These are phyloP conservation scores for Talinum fruticosum DNA, from an alignment of 148 eudicot species.

Conservation along the genomic window DNA sequence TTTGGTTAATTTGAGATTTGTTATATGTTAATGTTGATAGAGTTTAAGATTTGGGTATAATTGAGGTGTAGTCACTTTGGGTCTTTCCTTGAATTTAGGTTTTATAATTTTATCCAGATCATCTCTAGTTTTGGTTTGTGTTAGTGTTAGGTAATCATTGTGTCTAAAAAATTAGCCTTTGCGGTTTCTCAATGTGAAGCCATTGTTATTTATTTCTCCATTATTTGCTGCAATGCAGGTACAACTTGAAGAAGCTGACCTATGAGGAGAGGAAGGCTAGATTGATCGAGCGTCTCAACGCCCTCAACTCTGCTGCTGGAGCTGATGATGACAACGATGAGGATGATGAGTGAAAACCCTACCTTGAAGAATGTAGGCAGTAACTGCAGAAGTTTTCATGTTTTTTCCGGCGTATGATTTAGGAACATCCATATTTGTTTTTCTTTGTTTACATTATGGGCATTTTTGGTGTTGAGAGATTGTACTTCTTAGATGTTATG, in stretches of 20 bases:
- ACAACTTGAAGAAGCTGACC: constrained; percentile 64
- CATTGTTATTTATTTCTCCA: background rate
- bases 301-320: constrained; percentile 57
- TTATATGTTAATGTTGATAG: too few species aligned
- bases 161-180: too few species aligned
- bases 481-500: constrained; percentile 16
- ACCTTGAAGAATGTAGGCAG: constrained; percentile 10
- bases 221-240: constrained; percentile 30
- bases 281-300: constrained; percentile 57
- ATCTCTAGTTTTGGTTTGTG: too few species aligned
- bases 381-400: constrained; percentile 9
- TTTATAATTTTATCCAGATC: too few species aligned
- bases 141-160: too few species aligned
- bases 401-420: constrained; percentile 13
- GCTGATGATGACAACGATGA: constrained; percentile 41
- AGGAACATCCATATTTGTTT: constrained; percentile 28
- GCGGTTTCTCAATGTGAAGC: background rate
- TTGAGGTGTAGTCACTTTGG: too few species aligned
- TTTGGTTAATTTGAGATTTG: too few species aligned
- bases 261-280: constrained; percentile 64
- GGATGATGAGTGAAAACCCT: constrained; percentile 30
- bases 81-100: too few species aligned
- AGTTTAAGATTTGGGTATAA: too few species aligned
- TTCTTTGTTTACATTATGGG: constrained; percentile 14
- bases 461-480: constrained; percentile 17